Base-by-base conservation (phyloP, 163 green algal species). In the Trebouxiophyceae sp. region DNA sequence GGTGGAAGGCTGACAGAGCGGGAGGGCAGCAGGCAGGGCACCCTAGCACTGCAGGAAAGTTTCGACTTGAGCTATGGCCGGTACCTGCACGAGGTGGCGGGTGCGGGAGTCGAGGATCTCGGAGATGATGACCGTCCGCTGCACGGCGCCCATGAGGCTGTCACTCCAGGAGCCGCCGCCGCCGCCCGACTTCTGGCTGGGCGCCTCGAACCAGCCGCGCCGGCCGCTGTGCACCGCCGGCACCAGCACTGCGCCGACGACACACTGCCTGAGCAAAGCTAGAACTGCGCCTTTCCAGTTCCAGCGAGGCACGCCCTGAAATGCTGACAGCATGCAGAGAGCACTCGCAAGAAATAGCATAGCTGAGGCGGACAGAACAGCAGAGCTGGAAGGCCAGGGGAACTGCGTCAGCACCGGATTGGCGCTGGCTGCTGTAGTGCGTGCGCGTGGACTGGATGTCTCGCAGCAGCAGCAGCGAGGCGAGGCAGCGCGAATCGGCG, bases 51-150 rank as follows among this genome's bases (percentile, higher is more conserved):
- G n/a, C n/a, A n/a, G n/a, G n/a, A n/a, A n/a, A n/a, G n/a, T n/a
- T n/a, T n/a, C n/a, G n/a, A n/a, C n/a, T n/a, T n/a, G n/a, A n/a
- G n/a, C n/a, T n/a, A n/a, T n/a, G n/a, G n/a, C n/a, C n/a, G 22
- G n/a, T 60, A 46, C 60, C 57, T 64, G 57, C 20, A 85, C 72
- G 30, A 85, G 68, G 60, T 77, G 71, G 20, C 68, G 57, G 4
- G 78, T 85, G 28, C 78, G 60, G 22, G 75, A 73, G 72, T 85
- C 78, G 26, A 85, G 63, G 56, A 85, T 85, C 55, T 78, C 72
- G n/a, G 34, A 66, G 34, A 78, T 66, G 44, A 78, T 68, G 34
- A 78, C 63, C 5, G 63, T 72, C 34, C 55, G 64, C 28, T 59
- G 33, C 27, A 70, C 58, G 5, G 58, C 63, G 1, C n/a, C 26